Percentiles rank a stretch among this genome's conserved stretches.
Conservation (phyloP, 2,329 filamentous ascomycete genomes). For the Colletotrichum lindemuthianum region DNA sequence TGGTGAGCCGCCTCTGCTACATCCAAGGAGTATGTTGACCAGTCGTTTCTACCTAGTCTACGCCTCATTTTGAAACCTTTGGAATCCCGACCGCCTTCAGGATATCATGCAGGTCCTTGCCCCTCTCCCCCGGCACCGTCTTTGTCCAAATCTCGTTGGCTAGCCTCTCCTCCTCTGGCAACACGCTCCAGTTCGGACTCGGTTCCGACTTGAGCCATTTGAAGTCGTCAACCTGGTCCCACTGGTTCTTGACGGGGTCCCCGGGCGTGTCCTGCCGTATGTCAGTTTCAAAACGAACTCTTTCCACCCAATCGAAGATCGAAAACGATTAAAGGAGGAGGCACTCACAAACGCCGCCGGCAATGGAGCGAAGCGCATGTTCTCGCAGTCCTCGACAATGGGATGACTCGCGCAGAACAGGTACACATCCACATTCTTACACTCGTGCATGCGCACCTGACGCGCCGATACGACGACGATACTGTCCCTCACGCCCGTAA, state of each 20-base stretch:
- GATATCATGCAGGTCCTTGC: slow-evolving; percentile 72
- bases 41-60: too few relatives aligned
- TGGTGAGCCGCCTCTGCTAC: too few relatives aligned
- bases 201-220: slow-evolving; percentile 91
- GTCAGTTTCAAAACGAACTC: slow-evolving; percentile 10
- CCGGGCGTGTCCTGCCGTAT: slow-evolving; percentile 41
- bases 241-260: slow-evolving; percentile 69
- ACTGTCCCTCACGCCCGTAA: slow-evolving; percentile 78
- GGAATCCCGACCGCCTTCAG: slow-evolving; percentile 62
- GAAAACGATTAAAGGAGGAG: fast-evolving
- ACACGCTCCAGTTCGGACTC: slow-evolving; percentile 86
- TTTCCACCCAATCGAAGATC: not conserved
- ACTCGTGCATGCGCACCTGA: slow-evolving; percentile 96
- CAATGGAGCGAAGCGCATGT: slow-evolving; percentile 81
- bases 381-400: slow-evolving; percentile 90
- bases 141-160: slow-evolving; percentile 74
- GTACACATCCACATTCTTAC: slow-evolving; percentile 83
- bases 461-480: slow-evolving; percentile 82
- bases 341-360: slow-evolving; percentile 74
- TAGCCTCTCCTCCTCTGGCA: slow-evolving; percentile 70
- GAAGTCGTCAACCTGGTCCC: slow-evolving; percentile 95
- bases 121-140: slow-evolving; percentile 71
- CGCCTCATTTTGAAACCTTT: slow-evolving; percentile 14
- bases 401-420: slow-evolving; percentile 83
- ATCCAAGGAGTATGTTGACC: too few relatives aligned